Percentiles rank a stretch among this genome's conserved stretches.
Evolutionary conservation across 2,329 filamentous ascomycete species (phyloP).

Genomic region (Aspergillus hortae): DNA sequence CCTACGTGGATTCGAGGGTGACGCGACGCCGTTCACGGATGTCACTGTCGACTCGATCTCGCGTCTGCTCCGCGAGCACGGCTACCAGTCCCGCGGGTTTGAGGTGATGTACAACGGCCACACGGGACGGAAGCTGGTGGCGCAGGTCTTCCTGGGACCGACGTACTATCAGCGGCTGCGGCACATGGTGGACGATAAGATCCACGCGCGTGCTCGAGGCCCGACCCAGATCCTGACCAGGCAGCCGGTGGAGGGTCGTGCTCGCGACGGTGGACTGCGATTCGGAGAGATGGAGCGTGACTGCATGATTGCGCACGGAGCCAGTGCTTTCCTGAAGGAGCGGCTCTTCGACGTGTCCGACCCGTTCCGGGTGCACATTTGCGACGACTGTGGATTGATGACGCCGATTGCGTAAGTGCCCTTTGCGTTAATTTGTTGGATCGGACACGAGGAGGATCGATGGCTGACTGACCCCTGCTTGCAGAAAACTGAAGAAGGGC

Average conservation of each 20-base stretch:
- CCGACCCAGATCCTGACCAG: slow-evolving; percentile 96
- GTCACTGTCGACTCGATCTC: slow-evolving; percentile 95
- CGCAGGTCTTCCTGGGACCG: slow-evolving; percentile 93
- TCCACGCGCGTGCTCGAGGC: slow-evolving; percentile 95
- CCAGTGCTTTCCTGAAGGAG: slow-evolving; percentile 95
- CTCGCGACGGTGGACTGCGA: slow-evolving; percentile 92
- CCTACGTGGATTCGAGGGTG: slow-evolving; percentile 89
- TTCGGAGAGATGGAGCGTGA: slow-evolving; percentile 99
- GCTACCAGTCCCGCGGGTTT: slow-evolving; percentile 95
- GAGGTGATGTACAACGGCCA: slow-evolving; percentile 99
- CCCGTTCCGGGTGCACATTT: slow-evolving; percentile 96
- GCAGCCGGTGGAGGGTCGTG: slow-evolving; percentile 97
- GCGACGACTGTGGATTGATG: slow-evolving; percentile 98
- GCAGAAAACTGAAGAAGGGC: slow-evolving; percentile 86
- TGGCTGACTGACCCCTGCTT: slow-evolving; percentile 3
- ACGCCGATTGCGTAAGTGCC: slow-evolving; percentile 96
- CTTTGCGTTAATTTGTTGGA: neutral
- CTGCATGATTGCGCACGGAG: slow-evolving; percentile 99
- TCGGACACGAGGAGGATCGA: slow-evolving; percentile 21
- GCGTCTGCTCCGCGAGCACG: slow-evolving; percentile 76
- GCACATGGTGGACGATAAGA: slow-evolving; percentile 99
- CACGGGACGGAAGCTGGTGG: slow-evolving; percentile 87
- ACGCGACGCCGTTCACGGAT: slow-evolving; percentile 96
- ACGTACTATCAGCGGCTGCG: slow-evolving; percentile 98
- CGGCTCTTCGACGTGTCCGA: slow-evolving; percentile 95